Evolutionary conservation across 257 asterid genomes (phyloP).

Genomic region (Linderniella brevidens): DNA sequence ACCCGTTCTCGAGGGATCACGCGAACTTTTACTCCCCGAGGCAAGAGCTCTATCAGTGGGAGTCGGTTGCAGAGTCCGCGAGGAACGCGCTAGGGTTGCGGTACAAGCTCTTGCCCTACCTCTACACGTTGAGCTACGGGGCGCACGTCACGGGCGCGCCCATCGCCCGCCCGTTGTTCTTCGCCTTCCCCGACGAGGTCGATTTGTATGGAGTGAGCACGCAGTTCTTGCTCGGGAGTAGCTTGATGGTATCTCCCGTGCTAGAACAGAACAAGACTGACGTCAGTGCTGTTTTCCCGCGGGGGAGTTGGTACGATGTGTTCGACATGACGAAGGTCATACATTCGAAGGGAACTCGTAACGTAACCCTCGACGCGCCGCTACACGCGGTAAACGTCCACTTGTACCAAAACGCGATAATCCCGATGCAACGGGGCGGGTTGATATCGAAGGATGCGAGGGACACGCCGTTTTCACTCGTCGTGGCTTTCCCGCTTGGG

Average conservation of each 20-base stretch:
- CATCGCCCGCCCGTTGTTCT: slow-evolving; percentile 76
- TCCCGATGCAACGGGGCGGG: slow-evolving; percentile 90
- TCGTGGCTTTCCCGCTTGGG: slow-evolving; percentile 59
- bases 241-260: slow-evolving; percentile 83
- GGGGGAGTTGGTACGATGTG: slow-evolving; percentile 69
- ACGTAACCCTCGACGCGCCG: slow-evolving; percentile 51
- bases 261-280: slow-evolving; percentile 28
- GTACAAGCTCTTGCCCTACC: slow-evolving; percentile 61
- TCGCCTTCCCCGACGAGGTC: slow-evolving; percentile 42
- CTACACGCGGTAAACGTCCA: slow-evolving; percentile 59
- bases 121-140: slow-evolving; percentile 67
- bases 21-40: slow-evolving; percentile 80
- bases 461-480: slow-evolving; percentile 59
- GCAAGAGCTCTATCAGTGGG: slow-evolving; percentile 98
- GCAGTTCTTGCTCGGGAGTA: slow-evolving; percentile 69
- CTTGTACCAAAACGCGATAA: slow-evolving; percentile 52
- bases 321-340: slow-evolving; percentile 61
- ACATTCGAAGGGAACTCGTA: slow-evolving; percentile 19
- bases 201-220: slow-evolving; percentile 53
- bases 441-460: slow-evolving; percentile 67
- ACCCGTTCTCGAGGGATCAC: slow-evolving; percentile 91
- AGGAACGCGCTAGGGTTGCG: slow-evolving; percentile 89
- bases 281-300: slow-evolving; percentile 53
- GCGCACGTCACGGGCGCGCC: slow-evolving; percentile 79
- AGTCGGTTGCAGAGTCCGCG: slow-evolving; percentile 71